phyloP scores from a whole-genome alignment of 106 monocot species.

The Dioscorea alata region DNA sequence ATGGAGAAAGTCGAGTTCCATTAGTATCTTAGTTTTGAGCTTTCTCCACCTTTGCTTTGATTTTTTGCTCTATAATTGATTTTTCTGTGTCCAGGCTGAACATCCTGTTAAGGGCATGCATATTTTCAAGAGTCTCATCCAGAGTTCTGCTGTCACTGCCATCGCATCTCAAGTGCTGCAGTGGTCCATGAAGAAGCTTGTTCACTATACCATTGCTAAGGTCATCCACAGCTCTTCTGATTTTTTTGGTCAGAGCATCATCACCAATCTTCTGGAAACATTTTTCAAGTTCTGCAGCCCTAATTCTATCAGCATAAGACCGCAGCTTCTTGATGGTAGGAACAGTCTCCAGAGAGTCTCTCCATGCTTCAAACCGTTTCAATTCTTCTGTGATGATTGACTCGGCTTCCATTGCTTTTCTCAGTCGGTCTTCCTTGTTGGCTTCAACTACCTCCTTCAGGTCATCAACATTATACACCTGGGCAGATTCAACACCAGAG shows the following conservation, averaged over 20 bases:
- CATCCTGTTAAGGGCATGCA: slow-evolving; percentile 97
- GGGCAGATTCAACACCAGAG: slow-evolving; percentile 30
- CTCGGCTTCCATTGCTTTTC: slow-evolving; percentile 92
- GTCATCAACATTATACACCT: slow-evolving; percentile 86
- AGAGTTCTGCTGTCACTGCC: slow-evolving; percentile 68
- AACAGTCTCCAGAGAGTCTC: slow-evolving; percentile 95
- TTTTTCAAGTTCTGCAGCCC: slow-evolving; percentile 64
- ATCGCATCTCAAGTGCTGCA: slow-evolving; percentile 97
- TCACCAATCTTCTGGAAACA: slow-evolving; percentile 83
- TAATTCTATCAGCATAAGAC: slow-evolving; percentile 80
- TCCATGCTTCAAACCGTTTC: slow-evolving; percentile 82
- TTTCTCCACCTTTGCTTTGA: slow-evolving; percentile 93
- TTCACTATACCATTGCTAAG: slow-evolving; percentile 79
- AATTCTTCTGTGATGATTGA: slow-evolving; percentile 65
- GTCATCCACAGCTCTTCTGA: slow-evolving; percentile 75
- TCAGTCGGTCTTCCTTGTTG: slow-evolving; percentile 85
- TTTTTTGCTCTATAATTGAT: slow-evolving; percentile 78
- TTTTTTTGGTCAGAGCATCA: slow-evolving; percentile 65
- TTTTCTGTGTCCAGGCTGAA: slow-evolving; percentile 85
- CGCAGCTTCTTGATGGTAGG: slow-evolving; percentile 96
- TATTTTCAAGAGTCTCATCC: slow-evolving; percentile 92
- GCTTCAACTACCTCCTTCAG: slow-evolving; percentile 96
- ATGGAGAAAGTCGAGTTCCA: no score
- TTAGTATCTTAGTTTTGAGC: slow-evolving; percentile 34
- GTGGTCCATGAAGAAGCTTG: slow-evolving; percentile 87